Evolutionary conservation across 2,329 filamentous ascomycete genomes (phyloP), one percentile per base, ranked within the genome.

Genomic region (Westerdykella aurantiaca): DNA sequence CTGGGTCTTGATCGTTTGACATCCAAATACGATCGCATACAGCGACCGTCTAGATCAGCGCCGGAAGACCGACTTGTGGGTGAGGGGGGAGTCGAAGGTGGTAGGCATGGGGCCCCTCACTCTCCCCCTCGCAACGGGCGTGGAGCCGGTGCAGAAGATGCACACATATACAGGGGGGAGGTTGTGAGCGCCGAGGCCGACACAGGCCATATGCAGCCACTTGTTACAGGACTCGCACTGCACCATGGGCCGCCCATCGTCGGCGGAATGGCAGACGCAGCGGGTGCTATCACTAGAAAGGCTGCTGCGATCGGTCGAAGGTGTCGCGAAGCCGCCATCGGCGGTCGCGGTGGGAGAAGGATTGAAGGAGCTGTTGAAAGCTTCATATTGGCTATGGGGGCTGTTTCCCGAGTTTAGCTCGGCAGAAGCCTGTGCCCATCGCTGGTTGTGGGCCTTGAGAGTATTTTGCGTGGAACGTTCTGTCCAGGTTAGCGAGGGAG

Each of bases 211-310:
- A 54, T 83, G 80, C 23, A 80, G 67, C 75, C 78, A 83, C 52
- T 81, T 79, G n/a, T 70, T 75, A 65, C 80, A 83, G 18, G 75
- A 78, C 60, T 79, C 76, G 64, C 80, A 83, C 67, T 81, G 79
- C 38, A 83, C 73, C 74, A 83, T 79, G 23, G 76, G 60, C 51
- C 74, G 72, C 17, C 74, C 76, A 42, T 74, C 78, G 34, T 77
- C 73, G 41, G 71, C 66, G 13, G 73, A 72, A 40, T 76, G 74
- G 55, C 80, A 83, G 21, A 80, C 62, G 59, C 80, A 83, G 31
- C 79, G 72, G 9, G 78, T 80, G 43, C 55, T 65, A 31, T 74
- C 74, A 47, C 66, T 72, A 47, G 72, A 73, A 16, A 73, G 70
- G 51, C 69, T 76, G 48, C 72, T 75, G 33, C 73, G 72, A 42